Evolutionary conservation across 768 basidiomycete species (phyloP).

Genomic region (Lactarius hatsudake): DNA sequence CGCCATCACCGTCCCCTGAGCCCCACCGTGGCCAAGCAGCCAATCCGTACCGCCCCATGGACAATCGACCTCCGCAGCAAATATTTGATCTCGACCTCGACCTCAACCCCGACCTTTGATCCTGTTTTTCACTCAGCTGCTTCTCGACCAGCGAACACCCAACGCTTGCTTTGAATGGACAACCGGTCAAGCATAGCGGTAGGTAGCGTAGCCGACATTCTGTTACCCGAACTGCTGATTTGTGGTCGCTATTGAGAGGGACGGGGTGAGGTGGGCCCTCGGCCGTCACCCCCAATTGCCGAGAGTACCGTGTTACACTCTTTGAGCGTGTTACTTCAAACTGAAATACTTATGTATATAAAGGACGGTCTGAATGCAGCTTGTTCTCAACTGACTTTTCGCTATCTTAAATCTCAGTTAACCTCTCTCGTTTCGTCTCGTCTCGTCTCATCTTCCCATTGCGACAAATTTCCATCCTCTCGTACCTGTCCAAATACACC

Average conservation of each 20-base stretch:
- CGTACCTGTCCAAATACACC: no score
- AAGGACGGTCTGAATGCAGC: neutral
- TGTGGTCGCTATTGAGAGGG: neutral
- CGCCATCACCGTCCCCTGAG: constrained; percentile 61
- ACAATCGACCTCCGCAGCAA: constrained; percentile 55
- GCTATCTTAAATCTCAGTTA: neutral
- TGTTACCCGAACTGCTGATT: no score
- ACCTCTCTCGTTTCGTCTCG: neutral
- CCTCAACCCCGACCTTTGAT: constrained; percentile 75
- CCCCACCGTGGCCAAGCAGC: constrained; percentile 46
- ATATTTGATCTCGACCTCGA: constrained; percentile 81
- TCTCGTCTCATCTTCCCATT: neutral
- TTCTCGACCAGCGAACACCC: no score
- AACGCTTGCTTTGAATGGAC: no score
- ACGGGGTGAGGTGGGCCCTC: neutral
- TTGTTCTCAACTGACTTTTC: neutral
- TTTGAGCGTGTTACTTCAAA: neutral
- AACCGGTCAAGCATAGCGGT: no score
- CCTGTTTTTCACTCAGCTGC: neutral
- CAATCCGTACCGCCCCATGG: constrained; percentile 71
- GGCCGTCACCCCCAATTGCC: neutral
- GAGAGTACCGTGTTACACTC: neutral
- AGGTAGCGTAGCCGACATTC: no score
- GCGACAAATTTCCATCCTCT: no score
- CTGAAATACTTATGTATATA: neutral